Evolutionary conservation across 306 rosid genomes (phyloP), one percentile per base, ranked within the genome.

Genomic region (Echinosophora koreensis): DNA sequence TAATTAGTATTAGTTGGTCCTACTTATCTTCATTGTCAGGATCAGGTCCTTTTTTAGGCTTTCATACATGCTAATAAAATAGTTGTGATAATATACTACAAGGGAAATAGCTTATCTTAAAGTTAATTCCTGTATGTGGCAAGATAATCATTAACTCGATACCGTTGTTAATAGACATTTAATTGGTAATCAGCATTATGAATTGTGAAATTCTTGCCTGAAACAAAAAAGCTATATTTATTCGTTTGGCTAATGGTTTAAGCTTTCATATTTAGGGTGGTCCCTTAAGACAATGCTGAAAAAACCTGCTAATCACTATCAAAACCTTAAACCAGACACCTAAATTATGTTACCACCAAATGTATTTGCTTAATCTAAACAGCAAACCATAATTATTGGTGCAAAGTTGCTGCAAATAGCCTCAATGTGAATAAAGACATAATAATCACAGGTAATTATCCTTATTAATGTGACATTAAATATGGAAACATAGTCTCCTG

Each of bases 351-450:
- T 42, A 17, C 55, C 71, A 18, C 66, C 51, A 9, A 22, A 22
- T 22, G 72, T 12, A 8, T 42, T 67, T 67, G 59, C 59, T 68
- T 68, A 13, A 49, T 49, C 28, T 30, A 28, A 14, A 28, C 28
- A 28, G 59, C 44, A 49, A 13, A 11, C 28, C 73, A 4, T 11
- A 14, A 60, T 30, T 60, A 28, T 58, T 58, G 39, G 39, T 58
- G 72, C 56, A 18, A 22, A 14, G n/a, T 13, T 47, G 52, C 15
- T 12, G 14, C 52, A 3, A 47, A 47, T 47, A 47, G 47, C 47
- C 47, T 41, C 47, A 41, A 10, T 41, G 12, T 41, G 47, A 11
- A 12, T 11, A 8, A 66, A 10, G 38, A 54, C 37, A 66, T 66
- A 27, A 47, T 28, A 28, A 67, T 46, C 11, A 67, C 38, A 5